These are phyloP conservation scores for Juglanconis sp. DNA, from an alignment of 2,329 filamentous ascomycete species.

Conservation along the genomic window DNA sequence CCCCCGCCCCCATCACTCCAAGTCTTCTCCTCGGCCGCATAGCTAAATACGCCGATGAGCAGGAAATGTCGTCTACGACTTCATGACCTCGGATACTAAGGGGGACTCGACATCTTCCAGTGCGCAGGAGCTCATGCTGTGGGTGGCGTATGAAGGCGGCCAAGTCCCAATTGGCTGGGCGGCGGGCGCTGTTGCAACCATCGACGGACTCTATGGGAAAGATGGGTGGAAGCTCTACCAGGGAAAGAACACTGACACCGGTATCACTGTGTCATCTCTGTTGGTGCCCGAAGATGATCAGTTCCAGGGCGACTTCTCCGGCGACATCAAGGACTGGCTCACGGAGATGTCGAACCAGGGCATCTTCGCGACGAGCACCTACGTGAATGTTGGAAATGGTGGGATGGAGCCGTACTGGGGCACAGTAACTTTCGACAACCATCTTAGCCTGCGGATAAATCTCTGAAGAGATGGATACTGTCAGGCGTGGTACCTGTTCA, in stretches of 20 bases:
- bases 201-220: constrained; percentile 33
- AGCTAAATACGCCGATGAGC: neutral
- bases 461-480: constrained; percentile 6
- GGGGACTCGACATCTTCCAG: constrained; percentile 37
- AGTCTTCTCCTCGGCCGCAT: too few species aligned
- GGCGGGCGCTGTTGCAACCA: constrained; percentile 31
- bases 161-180: constrained; percentile 42
- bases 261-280: constrained; percentile 38
- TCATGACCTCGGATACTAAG: constrained; percentile 41
- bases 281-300: constrained; percentile 31
- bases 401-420: constrained; percentile 28
- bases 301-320: constrained; percentile 34
- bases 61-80: constrained; percentile 41
- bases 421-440: constrained; percentile 23
- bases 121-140: constrained; percentile 42
- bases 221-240: constrained; percentile 39
- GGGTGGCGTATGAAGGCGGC: constrained; percentile 41
- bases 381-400: constrained; percentile 41
- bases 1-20: neutral
- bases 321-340: constrained; percentile 41
- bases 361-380: constrained; percentile 33
- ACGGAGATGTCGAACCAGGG: constrained; percentile 33
- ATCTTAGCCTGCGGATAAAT: constrained; percentile 22
- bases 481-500: too few species aligned
- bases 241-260: constrained; percentile 38